Percentiles rank a stretch among this genome's conserved stretches.
These are phyloP conservation scores for Phlebiopsis flavidoalba DNA, from an alignment of 768 basidiomycete species.

Conservation along the genomic window DNA sequence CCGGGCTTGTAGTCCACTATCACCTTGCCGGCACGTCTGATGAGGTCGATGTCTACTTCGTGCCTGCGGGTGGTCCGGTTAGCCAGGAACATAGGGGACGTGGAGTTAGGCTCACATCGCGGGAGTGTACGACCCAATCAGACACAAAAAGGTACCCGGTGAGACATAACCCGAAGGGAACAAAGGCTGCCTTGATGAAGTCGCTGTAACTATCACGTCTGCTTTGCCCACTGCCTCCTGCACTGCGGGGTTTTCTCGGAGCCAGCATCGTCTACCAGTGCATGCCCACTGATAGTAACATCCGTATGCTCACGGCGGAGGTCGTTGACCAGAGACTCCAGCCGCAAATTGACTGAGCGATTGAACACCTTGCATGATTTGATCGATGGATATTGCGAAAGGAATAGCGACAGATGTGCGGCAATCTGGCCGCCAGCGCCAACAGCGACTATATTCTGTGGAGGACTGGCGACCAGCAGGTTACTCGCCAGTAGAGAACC, in stretches of 20 bases:
- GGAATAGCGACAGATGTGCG: conserved; percentile 58
- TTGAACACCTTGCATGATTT: conserved; percentile 55
- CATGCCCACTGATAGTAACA: conserved; percentile 9
- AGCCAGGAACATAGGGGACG: neutral
- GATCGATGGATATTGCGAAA: conserved; percentile 53
- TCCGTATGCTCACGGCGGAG: conserved; percentile 26
- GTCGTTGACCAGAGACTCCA: conserved; percentile 30
- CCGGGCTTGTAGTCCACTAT: conserved; percentile 74
- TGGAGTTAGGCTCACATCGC: conserved; percentile 44
- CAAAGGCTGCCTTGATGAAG: conserved; percentile 63
- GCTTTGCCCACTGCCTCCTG: conserved; percentile 33
- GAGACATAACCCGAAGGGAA: conserved; percentile 64
- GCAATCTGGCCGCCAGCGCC: conserved; percentile 71
- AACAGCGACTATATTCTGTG: conserved; percentile 51
- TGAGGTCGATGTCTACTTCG: conserved; percentile 59
- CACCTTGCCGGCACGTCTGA: conserved; percentile 50
- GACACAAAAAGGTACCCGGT: conserved; percentile 60
- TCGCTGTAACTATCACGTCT: conserved; percentile 72
- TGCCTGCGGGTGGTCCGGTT: conserved; percentile 21
- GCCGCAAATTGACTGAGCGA: conserved; percentile 48
- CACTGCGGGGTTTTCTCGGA: conserved; percentile 17
- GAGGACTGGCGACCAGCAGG: conserved; percentile 40
- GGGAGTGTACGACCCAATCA: conserved; percentile 81
- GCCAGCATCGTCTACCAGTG: neutral
- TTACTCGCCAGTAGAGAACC: conserved; percentile 66